Evolutionary conservation across 441 rosid species (phyloP).

Genomic region (Croton setiger): DNA sequence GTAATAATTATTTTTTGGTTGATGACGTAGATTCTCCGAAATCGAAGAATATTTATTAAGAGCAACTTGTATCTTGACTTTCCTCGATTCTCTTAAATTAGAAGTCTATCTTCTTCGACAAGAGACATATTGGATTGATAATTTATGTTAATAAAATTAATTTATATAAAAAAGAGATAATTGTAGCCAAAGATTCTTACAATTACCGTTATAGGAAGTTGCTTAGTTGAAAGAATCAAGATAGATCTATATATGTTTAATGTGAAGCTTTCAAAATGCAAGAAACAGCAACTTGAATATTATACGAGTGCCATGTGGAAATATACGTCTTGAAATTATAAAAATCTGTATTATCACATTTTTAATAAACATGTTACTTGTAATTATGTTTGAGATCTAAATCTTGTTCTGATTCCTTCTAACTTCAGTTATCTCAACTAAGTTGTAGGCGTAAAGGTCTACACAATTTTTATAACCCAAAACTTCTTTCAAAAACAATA

Average conservation of each 20-base stretch:
- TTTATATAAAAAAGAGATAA: background rate
- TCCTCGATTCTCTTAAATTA: background rate
- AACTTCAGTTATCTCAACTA: constrained; percentile 8
- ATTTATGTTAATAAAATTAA: no score
- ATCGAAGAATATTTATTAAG: background rate
- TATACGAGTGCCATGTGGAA: constrained; percentile 9
- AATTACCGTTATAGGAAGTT: constrained; percentile 28
- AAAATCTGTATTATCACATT: background rate
- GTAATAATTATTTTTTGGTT: no score
- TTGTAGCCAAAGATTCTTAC: constrained; percentile 24
- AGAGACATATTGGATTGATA: background rate
- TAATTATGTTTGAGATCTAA: constrained; percentile 12
- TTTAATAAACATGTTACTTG: constrained; percentile 13
- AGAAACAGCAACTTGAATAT: constrained; percentile 11
- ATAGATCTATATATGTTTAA: constrained; percentile 11
- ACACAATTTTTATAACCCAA: background rate
- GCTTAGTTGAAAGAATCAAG: background rate
- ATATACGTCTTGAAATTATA: constrained; percentile 3
- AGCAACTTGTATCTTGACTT: background rate
- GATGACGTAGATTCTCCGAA: no score
- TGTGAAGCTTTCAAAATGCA: background rate
- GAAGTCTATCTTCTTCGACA: constrained; percentile 11
- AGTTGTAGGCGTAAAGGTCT: background rate
- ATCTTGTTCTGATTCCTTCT: constrained; percentile 6
- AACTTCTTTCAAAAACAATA: no score